phyloP scores from a whole-genome alignment of 805 yeast species.

The Pichia californica region DNA sequence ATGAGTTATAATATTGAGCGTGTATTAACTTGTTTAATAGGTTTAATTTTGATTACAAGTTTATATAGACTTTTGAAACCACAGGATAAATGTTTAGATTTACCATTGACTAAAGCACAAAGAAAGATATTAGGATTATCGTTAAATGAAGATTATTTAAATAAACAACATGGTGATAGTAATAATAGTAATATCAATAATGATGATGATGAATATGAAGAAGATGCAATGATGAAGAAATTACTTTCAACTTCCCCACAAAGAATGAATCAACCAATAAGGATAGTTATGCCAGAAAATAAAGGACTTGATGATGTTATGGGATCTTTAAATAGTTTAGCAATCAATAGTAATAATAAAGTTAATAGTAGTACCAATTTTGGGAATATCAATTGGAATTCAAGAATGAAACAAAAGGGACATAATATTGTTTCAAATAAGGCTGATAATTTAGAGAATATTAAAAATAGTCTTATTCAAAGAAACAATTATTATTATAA shows the following conservation, averaged over 20 bases:
- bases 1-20: slow-evolving; percentile 14
- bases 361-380: too few species aligned
- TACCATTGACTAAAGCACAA: slow-evolving; percentile 42
- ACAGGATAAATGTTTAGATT: slow-evolving; percentile 44
- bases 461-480: not conserved
- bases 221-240: slow-evolving; percentile 3
- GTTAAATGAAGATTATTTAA: slow-evolving; percentile 1
- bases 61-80: slow-evolving; percentile 31
- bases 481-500: not conserved
- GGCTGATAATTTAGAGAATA: not conserved
- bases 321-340: slow-evolving; percentile 6
- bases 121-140: slow-evolving; percentile 40
- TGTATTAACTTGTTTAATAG: slow-evolving; percentile 21
- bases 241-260: not conserved
- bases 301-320: slow-evolving; percentile 5
- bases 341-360: not conserved
- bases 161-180: not conserved
- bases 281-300: slow-evolving; percentile 2
- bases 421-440: not conserved
- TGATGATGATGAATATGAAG: slow-evolving; percentile 3
- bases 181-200: not conserved
- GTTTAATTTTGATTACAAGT: slow-evolving; percentile 26
- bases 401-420: not conserved
- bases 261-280: slow-evolving; percentile 2
- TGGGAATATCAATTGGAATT: slow-evolving; percentile 4